Conservation (phyloP, 1,284 basidiomycete genomes). For the Malassezia equina region DNA sequence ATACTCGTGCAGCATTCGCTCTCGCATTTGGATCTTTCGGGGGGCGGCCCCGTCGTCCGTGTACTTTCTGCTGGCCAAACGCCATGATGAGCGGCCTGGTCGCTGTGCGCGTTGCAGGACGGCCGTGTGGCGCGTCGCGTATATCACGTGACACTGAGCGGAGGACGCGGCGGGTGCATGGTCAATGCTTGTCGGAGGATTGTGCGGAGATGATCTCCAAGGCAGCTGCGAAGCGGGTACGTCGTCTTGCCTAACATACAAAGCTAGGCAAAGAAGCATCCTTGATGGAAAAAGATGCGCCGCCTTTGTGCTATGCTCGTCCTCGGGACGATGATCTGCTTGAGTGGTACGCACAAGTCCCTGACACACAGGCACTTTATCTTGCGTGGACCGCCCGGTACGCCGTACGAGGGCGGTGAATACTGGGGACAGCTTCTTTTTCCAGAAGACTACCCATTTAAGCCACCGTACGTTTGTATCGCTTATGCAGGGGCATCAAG, state of each 20-base stretch:
- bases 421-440: slow-evolving; percentile 59
- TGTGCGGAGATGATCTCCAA: slow-evolving; percentile 19
- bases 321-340: slow-evolving; percentile 94
- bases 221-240: slow-evolving; percentile 22
- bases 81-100: slow-evolving; percentile 6
- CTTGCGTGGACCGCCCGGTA: slow-evolving; percentile 77
- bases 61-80: slow-evolving; percentile 12
- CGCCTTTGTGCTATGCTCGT: slow-evolving; percentile 82
- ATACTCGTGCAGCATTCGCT: background rate
- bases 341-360: slow-evolving; percentile 46
- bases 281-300: slow-evolving; percentile 81
- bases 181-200: background rate
- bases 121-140: slow-evolving; percentile 7
- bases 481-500: slow-evolving; percentile 64
- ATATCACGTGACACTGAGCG: slow-evolving; percentile 3
- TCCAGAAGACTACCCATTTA: slow-evolving; percentile 62
- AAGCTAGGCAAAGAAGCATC: slow-evolving; percentile 81
- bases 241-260: slow-evolving; percentile 3
- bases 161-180: background rate
- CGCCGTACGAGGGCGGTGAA: slow-evolving; percentile 81
- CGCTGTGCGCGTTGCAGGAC: background rate
- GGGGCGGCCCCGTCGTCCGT: slow-evolving; percentile 14
- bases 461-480: slow-evolving; percentile 51
- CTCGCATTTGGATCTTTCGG: slow-evolving; percentile 13
- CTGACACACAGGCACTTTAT: slow-evolving; percentile 51